phyloP scores from a whole-genome alignment of 306 rosid genomes.

The Cicer cuneatum region DNA sequence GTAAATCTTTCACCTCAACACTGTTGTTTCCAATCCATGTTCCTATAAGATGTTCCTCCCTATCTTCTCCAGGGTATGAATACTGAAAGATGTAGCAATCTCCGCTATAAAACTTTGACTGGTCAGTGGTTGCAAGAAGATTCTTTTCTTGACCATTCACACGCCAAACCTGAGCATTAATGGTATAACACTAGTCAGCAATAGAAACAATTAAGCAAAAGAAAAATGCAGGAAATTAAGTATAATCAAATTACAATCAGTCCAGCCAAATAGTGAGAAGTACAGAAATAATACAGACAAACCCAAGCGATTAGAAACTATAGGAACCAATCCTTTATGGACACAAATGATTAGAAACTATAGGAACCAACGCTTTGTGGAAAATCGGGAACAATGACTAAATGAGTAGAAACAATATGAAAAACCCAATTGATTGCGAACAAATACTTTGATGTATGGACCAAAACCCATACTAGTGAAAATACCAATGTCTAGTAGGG shows the following conservation, averaged over 20 bases:
- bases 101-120: conserved; percentile 87
- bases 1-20: conserved; percentile 74
- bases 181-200: conserved; percentile 47
- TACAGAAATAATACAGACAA: background rate
- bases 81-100: conserved; percentile 93
- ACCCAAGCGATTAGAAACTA: background rate
- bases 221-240: conserved; percentile 24
- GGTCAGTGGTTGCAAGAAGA: conserved; percentile 77
- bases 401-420: conserved; percentile 23
- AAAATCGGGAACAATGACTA: background rate
- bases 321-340: background rate
- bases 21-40: conserved; percentile 93
- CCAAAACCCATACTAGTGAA: conserved; percentile 22
- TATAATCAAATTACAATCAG: conserved; percentile 26
- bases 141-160: conserved; percentile 81
- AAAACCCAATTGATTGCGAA: conserved; percentile 7
- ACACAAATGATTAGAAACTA: background rate
- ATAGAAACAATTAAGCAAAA: conserved; percentile 39
- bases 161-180: conserved; percentile 82
- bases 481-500: background rate
- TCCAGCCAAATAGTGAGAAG: conserved; percentile 33
- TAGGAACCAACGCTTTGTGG: background rate
- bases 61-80: conserved; percentile 93
- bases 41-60: conserved; percentile 84
- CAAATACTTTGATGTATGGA: background rate